Conservation (phyloP, 768 basidiomycete genomes). For the Trametes coccinea region DNA sequence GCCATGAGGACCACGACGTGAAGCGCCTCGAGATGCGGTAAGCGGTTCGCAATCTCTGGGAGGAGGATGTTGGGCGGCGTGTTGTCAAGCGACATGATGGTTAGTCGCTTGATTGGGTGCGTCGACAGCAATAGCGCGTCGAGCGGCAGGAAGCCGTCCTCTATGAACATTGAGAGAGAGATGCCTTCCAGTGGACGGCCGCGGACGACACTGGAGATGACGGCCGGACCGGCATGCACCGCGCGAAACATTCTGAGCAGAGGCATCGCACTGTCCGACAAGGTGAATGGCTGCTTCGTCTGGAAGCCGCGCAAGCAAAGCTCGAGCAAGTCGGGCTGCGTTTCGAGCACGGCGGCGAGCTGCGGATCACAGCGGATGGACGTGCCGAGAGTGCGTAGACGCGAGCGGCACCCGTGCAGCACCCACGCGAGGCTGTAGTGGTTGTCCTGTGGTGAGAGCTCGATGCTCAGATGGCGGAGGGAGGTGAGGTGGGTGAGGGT, state of each 20-base stretch:
- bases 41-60: constrained; percentile 45
- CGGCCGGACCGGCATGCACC: constrained; percentile 49
- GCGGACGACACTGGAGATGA: constrained; percentile 47
- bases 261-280: constrained; percentile 47
- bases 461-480: constrained; percentile 49
- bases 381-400: constrained; percentile 50
- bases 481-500: constrained; percentile 41
- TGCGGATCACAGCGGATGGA: constrained; percentile 53
- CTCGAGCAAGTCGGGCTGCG: constrained; percentile 49
- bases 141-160: constrained; percentile 41
- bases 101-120: constrained; percentile 47
- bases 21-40: constrained; percentile 56
- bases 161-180: constrained; percentile 53
- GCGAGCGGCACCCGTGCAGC: constrained; percentile 45
- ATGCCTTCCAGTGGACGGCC: constrained; percentile 51
- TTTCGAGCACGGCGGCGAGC: constrained; percentile 52
- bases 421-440: constrained; percentile 47
- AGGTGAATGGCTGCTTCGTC: constrained; percentile 34
- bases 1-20: constrained; percentile 59
- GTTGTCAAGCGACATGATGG: constrained; percentile 59
- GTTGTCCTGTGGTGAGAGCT: constrained; percentile 43
- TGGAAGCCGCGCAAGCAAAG: constrained; percentile 58
- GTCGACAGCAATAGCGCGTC: constrained; percentile 44
- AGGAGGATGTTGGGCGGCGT: constrained; percentile 46
- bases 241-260: constrained; percentile 51